These are phyloP conservation scores for Acacia melanoxylon DNA, from an alignment of 306 rosid species.

Conservation along the genomic window DNA sequence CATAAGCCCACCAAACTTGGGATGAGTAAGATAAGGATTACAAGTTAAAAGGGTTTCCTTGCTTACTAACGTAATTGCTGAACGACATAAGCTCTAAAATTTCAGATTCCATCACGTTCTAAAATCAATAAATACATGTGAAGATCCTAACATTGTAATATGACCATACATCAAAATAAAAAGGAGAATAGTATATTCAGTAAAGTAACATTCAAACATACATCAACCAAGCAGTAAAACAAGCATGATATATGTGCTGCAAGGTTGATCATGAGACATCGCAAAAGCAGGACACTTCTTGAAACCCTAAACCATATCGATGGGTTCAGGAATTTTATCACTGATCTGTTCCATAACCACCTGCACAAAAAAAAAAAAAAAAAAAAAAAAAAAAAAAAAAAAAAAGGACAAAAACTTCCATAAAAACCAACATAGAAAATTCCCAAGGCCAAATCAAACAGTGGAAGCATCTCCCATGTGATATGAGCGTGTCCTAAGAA, in stretches of 20 bases:
- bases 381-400: conserved; percentile 30
- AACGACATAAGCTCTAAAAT: not conserved
- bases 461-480: conserved; percentile 53
- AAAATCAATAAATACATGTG: conserved; percentile 21
- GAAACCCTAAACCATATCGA: conserved; percentile 70
- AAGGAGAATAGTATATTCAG: conserved; percentile 28
- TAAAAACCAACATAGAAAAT: conserved; percentile 51
- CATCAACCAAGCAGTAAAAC: conserved; percentile 84
- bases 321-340: conserved; percentile 52
- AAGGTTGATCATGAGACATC: conserved; percentile 51
- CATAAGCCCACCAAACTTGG: conserved; percentile 22
- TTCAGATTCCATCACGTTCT: conserved; percentile 30
- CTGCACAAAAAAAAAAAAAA: conserved; percentile 53
- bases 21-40: conserved; percentile 17
- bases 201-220: conserved; percentile 68
- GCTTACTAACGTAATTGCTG: not conserved
- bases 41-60: conserved; percentile 26
- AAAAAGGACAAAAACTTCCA: conserved; percentile 59
- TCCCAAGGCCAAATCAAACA: conserved; percentile 64
- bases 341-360: conserved; percentile 57
- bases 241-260: conserved; percentile 68
- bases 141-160: conserved; percentile 27
- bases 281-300: conserved; percentile 68
- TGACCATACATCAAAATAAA: conserved; percentile 29
- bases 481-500: conserved; percentile 42